These are phyloP conservation scores for Vitis labrusca DNA, from an alignment of 164 flowering plant species.

Conservation along the genomic window DNA sequence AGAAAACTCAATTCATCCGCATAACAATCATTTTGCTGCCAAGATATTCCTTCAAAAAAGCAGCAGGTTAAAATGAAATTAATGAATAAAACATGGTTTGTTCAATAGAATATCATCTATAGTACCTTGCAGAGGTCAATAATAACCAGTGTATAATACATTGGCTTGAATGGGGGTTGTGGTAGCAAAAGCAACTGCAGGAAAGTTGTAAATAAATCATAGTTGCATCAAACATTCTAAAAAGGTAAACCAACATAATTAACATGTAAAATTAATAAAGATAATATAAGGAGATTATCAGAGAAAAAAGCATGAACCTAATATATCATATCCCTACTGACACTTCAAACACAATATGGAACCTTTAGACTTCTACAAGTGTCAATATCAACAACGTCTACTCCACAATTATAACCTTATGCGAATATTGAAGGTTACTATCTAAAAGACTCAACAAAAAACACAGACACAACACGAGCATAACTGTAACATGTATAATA, in stretches of 20 bases:
- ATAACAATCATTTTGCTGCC: too few species aligned
- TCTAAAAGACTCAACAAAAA: too few species aligned
- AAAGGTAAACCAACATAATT: background rate
- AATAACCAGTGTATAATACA: slow-evolving; percentile 91
- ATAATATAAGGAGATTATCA: background rate
- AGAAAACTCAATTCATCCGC: background rate
- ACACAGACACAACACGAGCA: too few species aligned
- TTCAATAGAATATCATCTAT: slow-evolving; percentile 2
- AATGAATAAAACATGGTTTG: background rate
- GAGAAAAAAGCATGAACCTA: background rate
- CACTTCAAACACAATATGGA: background rate
- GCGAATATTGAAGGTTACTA: too few species aligned
- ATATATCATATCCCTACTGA: background rate
- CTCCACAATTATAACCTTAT: background rate
- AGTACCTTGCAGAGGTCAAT: slow-evolving; percentile 98
- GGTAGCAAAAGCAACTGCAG: slow-evolving; percentile 93
- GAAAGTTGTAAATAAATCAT: background rate
- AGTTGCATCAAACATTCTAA: background rate
- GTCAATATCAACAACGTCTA: background rate
- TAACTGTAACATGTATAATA: background rate
- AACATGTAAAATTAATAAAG: background rate
- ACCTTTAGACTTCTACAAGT: too few species aligned
- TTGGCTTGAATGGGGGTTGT: slow-evolving; percentile 90
- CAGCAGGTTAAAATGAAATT: background rate
- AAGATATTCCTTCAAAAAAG: background rate